Base-by-base conservation (phyloP, 2,329 filamentous ascomycete genomes). In the Plenodomus lindquistii region DNA sequence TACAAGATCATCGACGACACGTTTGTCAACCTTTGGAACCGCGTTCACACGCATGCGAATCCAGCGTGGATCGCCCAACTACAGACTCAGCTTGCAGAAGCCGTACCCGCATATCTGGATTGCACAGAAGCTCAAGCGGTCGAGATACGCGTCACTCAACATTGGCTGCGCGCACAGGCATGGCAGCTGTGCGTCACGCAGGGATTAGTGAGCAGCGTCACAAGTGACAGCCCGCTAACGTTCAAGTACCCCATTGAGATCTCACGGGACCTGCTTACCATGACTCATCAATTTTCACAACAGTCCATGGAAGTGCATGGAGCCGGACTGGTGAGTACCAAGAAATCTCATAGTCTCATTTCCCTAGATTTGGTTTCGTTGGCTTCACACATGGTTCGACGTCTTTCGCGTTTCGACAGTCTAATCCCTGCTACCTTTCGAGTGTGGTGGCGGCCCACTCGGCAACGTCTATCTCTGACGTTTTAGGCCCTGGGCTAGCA, bases 271-370 rank as follows among this genome's bases (percentile, higher is more conserved):
- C 77, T 85, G 1, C 74, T 83, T 0, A 70, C 73, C 11, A 84
- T 92, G 72, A 85, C 87, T 4, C 83, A 85, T 15, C 83, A 87
- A 44, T 87, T 94, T 62, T 86, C 87, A 0, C 83, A 84, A 29
- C 81, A 86, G 56, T 85, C 85, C 37, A 86, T 91, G 76, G 89
- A 93, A 55, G 77, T 92, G 2, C 80, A 92, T 56, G 87, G 86
- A 16, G 81, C 89, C 34, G 87, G 87, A 20, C 70, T 95, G 71
- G 87, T 89, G 75, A 70, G 84, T 77, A 41, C 36, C 27, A 38
- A 39, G 21, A 42, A 36, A 40, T 53, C 53, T 50, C 27, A 31
- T 13, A 31, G 27, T 53, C 50, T 44, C 41, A 37, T 31, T 17
- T 48, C 44, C 41, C 52, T 39, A 38, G 42, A 48, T 55, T 48